Conservation (phyloP, 305 asterid genomes). For the Solanum hybrid region DNA sequence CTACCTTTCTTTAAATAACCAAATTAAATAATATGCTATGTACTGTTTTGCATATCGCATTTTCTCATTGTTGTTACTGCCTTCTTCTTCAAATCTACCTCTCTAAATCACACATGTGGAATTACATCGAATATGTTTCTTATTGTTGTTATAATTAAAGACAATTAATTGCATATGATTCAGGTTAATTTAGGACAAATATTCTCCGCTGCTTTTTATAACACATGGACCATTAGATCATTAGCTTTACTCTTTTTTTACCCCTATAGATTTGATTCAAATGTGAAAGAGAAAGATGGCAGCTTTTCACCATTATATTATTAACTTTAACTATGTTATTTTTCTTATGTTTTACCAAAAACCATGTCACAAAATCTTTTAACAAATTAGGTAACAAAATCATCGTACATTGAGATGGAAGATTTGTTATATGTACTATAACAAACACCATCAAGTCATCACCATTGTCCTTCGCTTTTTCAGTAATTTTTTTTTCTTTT, state of each 20-base stretch:
- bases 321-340: background rate
- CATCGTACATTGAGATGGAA: background rate
- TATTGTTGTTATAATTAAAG: background rate
- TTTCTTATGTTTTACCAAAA: conserved; percentile 1
- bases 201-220: background rate
- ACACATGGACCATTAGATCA: background rate
- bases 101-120: background rate
- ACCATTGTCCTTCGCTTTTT: background rate
- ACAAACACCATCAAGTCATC: background rate
- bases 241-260: background rate
- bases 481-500: background rate
- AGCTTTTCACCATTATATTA: conserved; percentile 1
- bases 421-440: background rate
- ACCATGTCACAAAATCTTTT: background rate
- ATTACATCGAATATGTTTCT: background rate
- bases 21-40: background rate
- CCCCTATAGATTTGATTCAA: background rate
- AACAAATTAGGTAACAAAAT: conserved; percentile 1
- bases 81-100: background rate
- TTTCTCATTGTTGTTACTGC: background rate
- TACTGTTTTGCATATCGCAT: background rate
- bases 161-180: background rate
- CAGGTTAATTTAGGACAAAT: background rate
- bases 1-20: background rate
- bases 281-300: background rate